These are phyloP conservation scores for Cryptococcus maquisensis DNA, from an alignment of 1,284 basidiomycete species.

Conservation along the genomic window DNA sequence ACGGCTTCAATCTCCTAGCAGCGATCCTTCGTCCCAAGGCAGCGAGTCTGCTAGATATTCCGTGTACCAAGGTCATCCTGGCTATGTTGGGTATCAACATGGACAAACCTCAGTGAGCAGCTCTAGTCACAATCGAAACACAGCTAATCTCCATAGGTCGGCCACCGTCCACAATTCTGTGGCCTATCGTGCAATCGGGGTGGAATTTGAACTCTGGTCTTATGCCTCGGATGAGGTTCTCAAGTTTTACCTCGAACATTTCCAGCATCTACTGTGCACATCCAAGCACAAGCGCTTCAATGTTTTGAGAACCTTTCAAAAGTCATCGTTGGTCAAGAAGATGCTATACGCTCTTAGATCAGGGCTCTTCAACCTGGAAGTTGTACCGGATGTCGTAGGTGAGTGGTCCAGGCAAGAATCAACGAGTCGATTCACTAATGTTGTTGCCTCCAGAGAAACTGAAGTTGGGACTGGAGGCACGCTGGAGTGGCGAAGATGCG, in stretches of 20 bases:
- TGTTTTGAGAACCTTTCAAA: conserved; percentile 59
- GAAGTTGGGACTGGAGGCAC: conserved; percentile 25
- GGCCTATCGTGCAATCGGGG: conserved; percentile 75
- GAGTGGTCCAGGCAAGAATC: conserved; percentile 19
- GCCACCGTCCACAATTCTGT: conserved; percentile 77
- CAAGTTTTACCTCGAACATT: conserved; percentile 69
- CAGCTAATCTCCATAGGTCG: conserved; percentile 51
- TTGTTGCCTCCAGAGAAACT: conserved; percentile 26
- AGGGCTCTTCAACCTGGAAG: conserved; percentile 62
- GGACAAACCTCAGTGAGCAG: conserved; percentile 66
- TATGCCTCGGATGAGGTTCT: conserved; percentile 66
- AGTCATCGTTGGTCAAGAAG: conserved; percentile 67
- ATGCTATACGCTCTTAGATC: conserved; percentile 76
- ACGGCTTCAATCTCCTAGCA: conserved; percentile 81
- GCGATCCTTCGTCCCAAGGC: conserved; percentile 67
- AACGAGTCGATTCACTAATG: not conserved
- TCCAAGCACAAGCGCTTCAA: conserved; percentile 75
- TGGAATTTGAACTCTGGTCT: conserved; percentile 90
- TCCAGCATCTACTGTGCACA: conserved; percentile 63
- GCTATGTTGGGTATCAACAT: conserved; percentile 80
- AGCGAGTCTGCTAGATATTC: conserved; percentile 67
- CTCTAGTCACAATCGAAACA: not conserved
- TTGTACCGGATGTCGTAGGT: conserved; percentile 57
- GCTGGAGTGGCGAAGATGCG: conserved; percentile 47
- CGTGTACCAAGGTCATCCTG: conserved; percentile 71